Base-by-base conservation (phyloP, 2,329 filamentous ascomycete genomes). In the Fusarium algeriense region DNA sequence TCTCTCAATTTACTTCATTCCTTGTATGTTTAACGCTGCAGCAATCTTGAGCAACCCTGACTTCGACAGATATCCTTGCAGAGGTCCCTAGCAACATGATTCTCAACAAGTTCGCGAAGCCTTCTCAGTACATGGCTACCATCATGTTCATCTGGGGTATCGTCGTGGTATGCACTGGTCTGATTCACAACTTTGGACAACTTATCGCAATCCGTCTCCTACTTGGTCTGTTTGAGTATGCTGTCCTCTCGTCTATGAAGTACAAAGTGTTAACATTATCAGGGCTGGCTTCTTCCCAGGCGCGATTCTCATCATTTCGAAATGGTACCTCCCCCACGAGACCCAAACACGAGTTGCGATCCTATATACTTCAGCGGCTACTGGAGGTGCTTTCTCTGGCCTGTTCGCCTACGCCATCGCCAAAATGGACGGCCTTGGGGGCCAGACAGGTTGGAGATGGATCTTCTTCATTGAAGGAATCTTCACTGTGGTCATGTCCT, bases 401-500 rank as follows among this genome's bases (percentile, higher is more conserved):
- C 63, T 77, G 0, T 71, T 77, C 6, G 75, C 75, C 0, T 73
- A 62, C 26, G 75, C 64, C 1, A 71, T 77, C 17, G 72, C 74
- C 1, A 61, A 73, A 41, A 68, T 77, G 32, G 64, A 76, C 19
- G 71, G 64, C 0, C 40, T 62, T 3, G 73, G 67, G 0, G 72
- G 70, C 1, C 55, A 70, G 17, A 11, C 9, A 1, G 69, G 73
- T 5, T 77, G 75, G 75, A 32, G 75, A 9, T 77, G 75, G 75
- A 76, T 76, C 48, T 77, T 77, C 37, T 67, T 77, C 13, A 73
- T 77, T 1, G 75, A 77, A 13, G 75, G 75, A 6, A 62, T 75
- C 8, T 71, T 74, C 2, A 73, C 83, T 17, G 74, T 84, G 2
- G 52, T 79, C 26, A 69, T 81, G n/a, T 79, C 78, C 7, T 76